Evolutionary conservation across 176 grass and related monocot species (phyloP), one percentile per base, ranked within the genome.

Genomic region (Panicum miliaceum): DNA sequence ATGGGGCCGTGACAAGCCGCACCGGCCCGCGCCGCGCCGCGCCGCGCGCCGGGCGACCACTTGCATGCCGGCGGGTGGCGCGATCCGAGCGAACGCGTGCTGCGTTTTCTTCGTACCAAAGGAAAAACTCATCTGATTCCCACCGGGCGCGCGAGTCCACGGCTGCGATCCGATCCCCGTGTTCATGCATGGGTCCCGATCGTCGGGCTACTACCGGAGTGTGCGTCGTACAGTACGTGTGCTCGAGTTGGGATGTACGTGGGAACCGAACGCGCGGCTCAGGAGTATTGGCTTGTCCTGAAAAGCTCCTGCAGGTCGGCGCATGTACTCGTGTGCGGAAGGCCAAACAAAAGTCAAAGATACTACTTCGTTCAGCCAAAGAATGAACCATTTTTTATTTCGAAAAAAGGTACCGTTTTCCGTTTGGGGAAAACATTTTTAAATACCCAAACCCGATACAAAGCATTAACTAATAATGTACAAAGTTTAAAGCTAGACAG

Each of bases 1-100:
- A 80, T 86, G 76, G 84, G 75, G 16, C 75, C 52, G 37, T 71
- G 80, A 71, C 66, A 27, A 56, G 10, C 82, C 7, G 72, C 61
- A 57, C 73, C 50, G 73, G 41, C 66, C 76, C 8, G 12, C 15
- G 19, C n/a, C n/a, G 57, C 15, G 19, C n/a, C n/a, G 57, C 38
- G 1, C 36, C 10, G 14, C 57, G 36, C 16, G 40, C 38, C 29
- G 1, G n/a, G 38, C 16, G 34, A 11, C 59, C 68, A 64, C 45
- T 62, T 80, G 68, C 25, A 14, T 15, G 74, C 34, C 3, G 38
- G 5, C 41, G 40, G 25, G 11, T 43, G 36, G 18, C 19, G 35
- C 2, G 3, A 8, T 5, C 4, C 36, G 29, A 7, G 8, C 8
- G 0, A 40, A 3, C 36, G 20, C 19, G 22, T 69, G 12, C 37